A percentile compares a stretch with the other conserved stretches of the same genome.
phyloP scores from a whole-genome alignment of 768 basidiomycete genomes.

The Hebeloma cylindrosporum region DNA sequence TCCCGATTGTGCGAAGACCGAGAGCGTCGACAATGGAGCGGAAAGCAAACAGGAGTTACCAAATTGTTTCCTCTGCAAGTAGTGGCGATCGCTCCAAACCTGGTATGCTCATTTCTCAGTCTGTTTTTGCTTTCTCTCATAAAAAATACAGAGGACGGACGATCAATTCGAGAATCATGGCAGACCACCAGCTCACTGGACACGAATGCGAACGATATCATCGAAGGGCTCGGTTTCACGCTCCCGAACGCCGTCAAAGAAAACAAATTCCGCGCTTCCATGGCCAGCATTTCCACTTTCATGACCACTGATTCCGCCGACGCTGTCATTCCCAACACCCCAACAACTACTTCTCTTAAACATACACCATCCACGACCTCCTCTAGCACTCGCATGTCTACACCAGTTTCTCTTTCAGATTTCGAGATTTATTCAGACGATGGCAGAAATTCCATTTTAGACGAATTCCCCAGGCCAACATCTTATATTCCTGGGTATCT shows the following conservation, averaged over 20 bases:
- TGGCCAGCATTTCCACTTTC: constrained; percentile 55
- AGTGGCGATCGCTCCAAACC: background rate
- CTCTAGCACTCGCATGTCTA: constrained; percentile 31
- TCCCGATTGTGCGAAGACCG: constrained; percentile 17
- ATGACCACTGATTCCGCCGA: constrained; percentile 59
- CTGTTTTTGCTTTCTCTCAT: background rate
- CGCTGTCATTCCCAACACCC: constrained; percentile 53
- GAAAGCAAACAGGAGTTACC: constrained; percentile 28
- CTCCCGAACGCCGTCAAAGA: constrained; percentile 37
- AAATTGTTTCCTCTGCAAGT: constrained; percentile 24
- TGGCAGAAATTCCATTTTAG: constrained; percentile 31
- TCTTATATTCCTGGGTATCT: constrained; percentile 35
- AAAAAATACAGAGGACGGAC: constrained; percentile 15
- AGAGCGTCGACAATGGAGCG: constrained; percentile 21
- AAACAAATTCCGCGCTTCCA: constrained; percentile 39
- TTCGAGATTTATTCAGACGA: constrained; percentile 43
- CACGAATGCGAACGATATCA: constrained; percentile 38
- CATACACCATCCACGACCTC: constrained; percentile 3
- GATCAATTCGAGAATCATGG: constrained; percentile 44
- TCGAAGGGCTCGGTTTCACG: constrained; percentile 38
- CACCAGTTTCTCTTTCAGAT: constrained; percentile 39
- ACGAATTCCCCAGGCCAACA: constrained; percentile 42
- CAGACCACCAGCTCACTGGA: constrained; percentile 35
- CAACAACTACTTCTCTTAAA: constrained; percentile 1
- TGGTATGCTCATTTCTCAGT: constrained; percentile 5